Base-by-base conservation (phyloP, 192 early-diverging fungal species). In the Coemansia sp. region DNA sequence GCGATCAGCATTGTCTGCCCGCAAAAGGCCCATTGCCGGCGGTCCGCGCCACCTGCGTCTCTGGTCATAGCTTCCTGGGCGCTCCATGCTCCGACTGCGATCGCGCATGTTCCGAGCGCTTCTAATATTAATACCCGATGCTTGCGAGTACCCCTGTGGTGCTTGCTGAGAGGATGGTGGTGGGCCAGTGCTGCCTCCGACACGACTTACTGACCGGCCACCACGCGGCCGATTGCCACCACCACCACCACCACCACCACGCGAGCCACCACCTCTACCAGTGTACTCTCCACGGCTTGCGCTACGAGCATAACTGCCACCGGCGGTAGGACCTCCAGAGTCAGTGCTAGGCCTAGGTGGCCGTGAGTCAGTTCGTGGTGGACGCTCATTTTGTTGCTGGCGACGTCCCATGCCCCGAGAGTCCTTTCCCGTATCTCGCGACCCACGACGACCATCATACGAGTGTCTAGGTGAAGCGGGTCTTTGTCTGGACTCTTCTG, bases 71-170 rank as follows among this genome's bases (percentile, higher is more conserved):
- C 70, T 76, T 28, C 74, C 74, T 0, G 70, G 32, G 3, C 78
- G 69, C 70, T 81, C 78, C 32, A 59, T 74, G 72, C 80, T 82
- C 47, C 64, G 38, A 35, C 80, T 82, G 66, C 80, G 80, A 38
- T 82, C 80, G 21, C 75, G 67, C 33, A 68, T 39, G 4, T 67
- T 64, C 26, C 71, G 70, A 1, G 17, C 55, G 61, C 53, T 62
- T 49, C 33, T 46, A 17, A 37, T 43, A 30, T 30, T 67, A n/a
- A n/a, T 37, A 23, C 58, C 58, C 30, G 32, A 30, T 28, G 32
- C 43, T 32, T 40, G 21, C 46, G 52, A 28, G 14, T 55, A 55
- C 39, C 46, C 47, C 64, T 66, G 71, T 55, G 28, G 49, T 13
- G 5, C 7, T 16, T 52, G 68, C 28, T 64, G 39, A 23, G 38